A percentile compares a stretch with the other conserved stretches of the same genome.
Evolutionary conservation across 2,329 filamentous ascomycete species (phyloP).

Genomic region (Metarhizium album): DNA sequence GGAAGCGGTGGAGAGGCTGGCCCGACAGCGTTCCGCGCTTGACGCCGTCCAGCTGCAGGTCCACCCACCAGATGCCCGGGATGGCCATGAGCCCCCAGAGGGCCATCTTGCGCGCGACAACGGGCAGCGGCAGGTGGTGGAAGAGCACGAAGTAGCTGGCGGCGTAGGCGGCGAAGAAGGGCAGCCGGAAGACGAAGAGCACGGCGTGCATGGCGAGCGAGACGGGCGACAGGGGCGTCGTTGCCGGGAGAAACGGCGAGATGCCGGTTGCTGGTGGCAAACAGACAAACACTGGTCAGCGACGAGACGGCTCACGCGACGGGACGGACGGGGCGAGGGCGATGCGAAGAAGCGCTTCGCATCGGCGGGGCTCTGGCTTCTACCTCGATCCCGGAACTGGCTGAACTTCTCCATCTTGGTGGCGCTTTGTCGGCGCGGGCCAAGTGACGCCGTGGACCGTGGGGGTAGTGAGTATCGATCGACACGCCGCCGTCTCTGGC

Average conservation of each 20-base stretch:
- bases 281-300: not conserved
- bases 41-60: conserved; percentile 95
- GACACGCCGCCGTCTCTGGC: not conserved
- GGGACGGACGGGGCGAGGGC: not conserved
- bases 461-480: not conserved
- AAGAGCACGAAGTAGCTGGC: conserved; percentile 68
- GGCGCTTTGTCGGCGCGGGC: not conserved
- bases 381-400: conserved; percentile 84
- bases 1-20: conserved; percentile 63
- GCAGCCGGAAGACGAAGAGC: conserved; percentile 72
- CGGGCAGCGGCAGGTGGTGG: conserved; percentile 63
- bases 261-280: conserved; percentile 76
- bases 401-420: conserved; percentile 81
- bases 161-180: conserved; percentile 59
- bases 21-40: conserved; percentile 78
- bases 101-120: conserved; percentile 63
- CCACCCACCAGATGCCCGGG: conserved; percentile 95
- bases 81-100: conserved; percentile 82
- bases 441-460: not conserved
- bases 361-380: conserved; percentile 3
- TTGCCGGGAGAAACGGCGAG: conserved; percentile 83
- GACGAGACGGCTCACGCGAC: not conserved
- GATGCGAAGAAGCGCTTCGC: not conserved
- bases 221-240: conserved; percentile 51
- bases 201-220: conserved; percentile 55